These are phyloP conservation scores for Trichoderma pleuroti DNA, from an alignment of 2,329 filamentous ascomycete species.

Conservation along the genomic window DNA sequence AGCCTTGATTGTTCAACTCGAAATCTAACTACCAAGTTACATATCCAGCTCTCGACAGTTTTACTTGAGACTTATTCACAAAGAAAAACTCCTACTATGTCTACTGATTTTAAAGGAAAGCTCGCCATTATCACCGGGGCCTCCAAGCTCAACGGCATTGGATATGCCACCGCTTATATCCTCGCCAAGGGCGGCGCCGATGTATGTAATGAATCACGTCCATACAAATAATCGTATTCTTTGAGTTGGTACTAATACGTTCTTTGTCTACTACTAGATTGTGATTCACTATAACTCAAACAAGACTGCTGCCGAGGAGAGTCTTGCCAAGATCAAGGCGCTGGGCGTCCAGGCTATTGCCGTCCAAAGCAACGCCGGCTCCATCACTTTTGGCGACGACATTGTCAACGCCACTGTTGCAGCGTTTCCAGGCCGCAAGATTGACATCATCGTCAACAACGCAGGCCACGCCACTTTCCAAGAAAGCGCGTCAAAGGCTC, in stretches of 20 bases:
- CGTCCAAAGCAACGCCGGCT: slow-evolving; percentile 33
- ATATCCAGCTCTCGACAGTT: background rate
- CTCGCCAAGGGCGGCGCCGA: slow-evolving; percentile 54
- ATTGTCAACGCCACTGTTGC: slow-evolving; percentile 49
- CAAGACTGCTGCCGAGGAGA: slow-evolving; percentile 41
- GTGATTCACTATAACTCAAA: slow-evolving; percentile 54
- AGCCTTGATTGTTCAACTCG: background rate
- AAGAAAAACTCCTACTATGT: background rate
- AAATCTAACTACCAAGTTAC: background rate
- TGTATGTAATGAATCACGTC: slow-evolving; percentile 24
- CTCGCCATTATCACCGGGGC: slow-evolving; percentile 50
- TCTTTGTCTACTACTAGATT: slow-evolving; percentile 27
- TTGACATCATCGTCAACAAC: slow-evolving; percentile 58
- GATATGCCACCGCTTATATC: slow-evolving; percentile 54
- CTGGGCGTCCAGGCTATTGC: slow-evolving; percentile 15
- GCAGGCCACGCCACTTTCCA: slow-evolving; percentile 51
- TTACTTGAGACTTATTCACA: background rate
- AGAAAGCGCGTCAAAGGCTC: slow-evolving; percentile 45
- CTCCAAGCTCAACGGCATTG: slow-evolving; percentile 52
- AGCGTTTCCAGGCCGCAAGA: slow-evolving; percentile 43
- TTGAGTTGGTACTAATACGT: background rate
- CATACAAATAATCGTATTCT: no score
- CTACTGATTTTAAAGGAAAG: slow-evolving; percentile 32
- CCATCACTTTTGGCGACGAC: slow-evolving; percentile 56
- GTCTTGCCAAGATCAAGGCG: slow-evolving; percentile 46